Conservation (phyloP, 1,284 basidiomycete species). For the Tilletia walkeri region DNA sequence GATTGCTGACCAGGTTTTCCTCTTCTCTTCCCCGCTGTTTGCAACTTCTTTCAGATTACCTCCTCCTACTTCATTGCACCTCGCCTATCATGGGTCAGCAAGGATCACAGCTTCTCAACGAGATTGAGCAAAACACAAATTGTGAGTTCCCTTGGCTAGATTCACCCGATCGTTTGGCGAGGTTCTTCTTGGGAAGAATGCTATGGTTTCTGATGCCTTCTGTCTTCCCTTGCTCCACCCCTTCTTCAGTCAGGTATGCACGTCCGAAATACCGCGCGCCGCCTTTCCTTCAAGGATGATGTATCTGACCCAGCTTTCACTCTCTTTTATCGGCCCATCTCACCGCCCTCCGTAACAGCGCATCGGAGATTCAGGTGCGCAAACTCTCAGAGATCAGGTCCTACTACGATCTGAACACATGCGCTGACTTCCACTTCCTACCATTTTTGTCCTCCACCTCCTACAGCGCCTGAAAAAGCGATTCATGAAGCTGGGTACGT, state of each 20-base stretch:
- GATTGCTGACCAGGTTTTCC: no score
- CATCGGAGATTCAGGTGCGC: not conserved
- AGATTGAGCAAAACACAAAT: slow-evolving; percentile 88
- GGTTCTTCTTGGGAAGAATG: no score
- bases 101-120: slow-evolving; percentile 88
- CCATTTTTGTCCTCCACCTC: not conserved
- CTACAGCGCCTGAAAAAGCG: slow-evolving; percentile 85
- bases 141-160: no score
- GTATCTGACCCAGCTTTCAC: not conserved
- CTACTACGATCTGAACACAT: no score
- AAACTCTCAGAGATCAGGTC: not conserved
- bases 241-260: slow-evolving; percentile 3
- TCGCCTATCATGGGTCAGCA: slow-evolving; percentile 56
- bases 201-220: not conserved
- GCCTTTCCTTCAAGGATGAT: not conserved
- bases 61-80: not conserved
- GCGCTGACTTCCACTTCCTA: not conserved
- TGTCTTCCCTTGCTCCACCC: not conserved
- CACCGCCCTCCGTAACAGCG: slow-evolving; percentile 7
- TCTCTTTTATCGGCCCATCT: not conserved
- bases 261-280: not conserved
- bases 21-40: not conserved
- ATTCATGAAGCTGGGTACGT: slow-evolving; percentile 81
- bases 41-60: not conserved
- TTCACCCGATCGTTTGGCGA: not conserved